These are phyloP conservation scores for Hymenoscyphus scutula DNA, from an alignment of 2,329 filamentous ascomycete species.

Conservation along the genomic window DNA sequence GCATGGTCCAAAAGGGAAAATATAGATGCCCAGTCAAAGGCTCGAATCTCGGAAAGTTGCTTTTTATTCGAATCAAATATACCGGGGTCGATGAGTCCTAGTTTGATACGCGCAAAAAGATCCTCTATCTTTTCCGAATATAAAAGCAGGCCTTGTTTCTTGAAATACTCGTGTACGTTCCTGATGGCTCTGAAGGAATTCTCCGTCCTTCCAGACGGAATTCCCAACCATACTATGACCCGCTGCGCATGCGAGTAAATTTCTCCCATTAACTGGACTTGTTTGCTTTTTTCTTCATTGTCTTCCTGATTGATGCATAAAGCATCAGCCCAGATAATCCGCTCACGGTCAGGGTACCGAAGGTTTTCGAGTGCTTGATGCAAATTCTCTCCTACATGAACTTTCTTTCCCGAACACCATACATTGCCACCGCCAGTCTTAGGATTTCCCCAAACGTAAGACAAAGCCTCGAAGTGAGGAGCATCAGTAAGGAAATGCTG, in stretches of 20 bases:
- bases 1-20: too few relatives aligned
- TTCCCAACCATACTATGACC: too few relatives aligned
- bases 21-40: too few relatives aligned
- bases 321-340: neutral
- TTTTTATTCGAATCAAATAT: too few relatives aligned
- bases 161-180: too few relatives aligned
- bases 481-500: neutral
- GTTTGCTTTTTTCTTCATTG: neutral
- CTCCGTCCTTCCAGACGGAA: too few relatives aligned
- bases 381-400: neutral
- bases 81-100: too few relatives aligned
- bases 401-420: neutral
- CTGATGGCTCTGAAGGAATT: too few relatives aligned
- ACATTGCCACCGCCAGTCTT: neutral
- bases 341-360: neutral
- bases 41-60: too few relatives aligned
- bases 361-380: neutral
- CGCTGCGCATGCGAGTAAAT: neutral
- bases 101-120: too few relatives aligned
- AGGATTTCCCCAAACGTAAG: constrained; percentile 9
- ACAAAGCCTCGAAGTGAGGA: neutral
- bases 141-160: too few relatives aligned
- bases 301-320: neutral
- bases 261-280: neutral
- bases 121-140: too few relatives aligned